These are phyloP conservation scores for Jatropha multifida DNA, from an alignment of 441 rosid genomes.

Conservation along the genomic window DNA sequence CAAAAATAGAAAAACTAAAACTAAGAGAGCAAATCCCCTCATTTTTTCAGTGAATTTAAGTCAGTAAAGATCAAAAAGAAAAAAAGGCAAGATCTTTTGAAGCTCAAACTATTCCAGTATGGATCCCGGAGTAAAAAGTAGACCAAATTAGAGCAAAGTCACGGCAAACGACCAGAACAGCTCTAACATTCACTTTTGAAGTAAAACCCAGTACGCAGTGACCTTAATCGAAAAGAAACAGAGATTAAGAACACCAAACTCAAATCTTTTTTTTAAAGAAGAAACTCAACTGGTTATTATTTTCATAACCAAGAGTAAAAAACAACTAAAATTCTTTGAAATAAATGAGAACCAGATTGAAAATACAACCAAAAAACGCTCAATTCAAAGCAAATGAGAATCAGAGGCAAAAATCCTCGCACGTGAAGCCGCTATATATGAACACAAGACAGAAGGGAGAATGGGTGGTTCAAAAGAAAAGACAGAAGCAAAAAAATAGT, in stretches of 20 bases:
- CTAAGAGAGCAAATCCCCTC: slow-evolving; percentile 33
- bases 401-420: slow-evolving; percentile 6
- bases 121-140: neutral
- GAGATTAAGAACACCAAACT: neutral
- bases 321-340: slow-evolving; percentile 16
- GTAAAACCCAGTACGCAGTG: slow-evolving; percentile 18
- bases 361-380: slow-evolving; percentile 9
- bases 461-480: slow-evolving; percentile 21
- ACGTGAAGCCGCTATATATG: slow-evolving; percentile 36
- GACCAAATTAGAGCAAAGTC: neutral
- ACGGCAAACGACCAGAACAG: neutral
- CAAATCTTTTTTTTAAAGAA: neutral
- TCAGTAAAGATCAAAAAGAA: neutral
- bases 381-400: slow-evolving; percentile 20
- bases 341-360: slow-evolving; percentile 10
- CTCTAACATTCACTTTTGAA: neutral
- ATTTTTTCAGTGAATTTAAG: slow-evolving; percentile 16
- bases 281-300: neutral
- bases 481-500: slow-evolving; percentile 7
- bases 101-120: neutral
- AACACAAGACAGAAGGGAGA: slow-evolving; percentile 15
- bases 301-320: slow-evolving; percentile 14
- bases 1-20: slow-evolving; percentile 29
- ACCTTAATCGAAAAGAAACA: neutral
- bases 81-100: neutral